Evolutionary conservation across 1,284 basidiomycete genomes (phyloP).

Genomic region (Tilletia indica): DNA sequence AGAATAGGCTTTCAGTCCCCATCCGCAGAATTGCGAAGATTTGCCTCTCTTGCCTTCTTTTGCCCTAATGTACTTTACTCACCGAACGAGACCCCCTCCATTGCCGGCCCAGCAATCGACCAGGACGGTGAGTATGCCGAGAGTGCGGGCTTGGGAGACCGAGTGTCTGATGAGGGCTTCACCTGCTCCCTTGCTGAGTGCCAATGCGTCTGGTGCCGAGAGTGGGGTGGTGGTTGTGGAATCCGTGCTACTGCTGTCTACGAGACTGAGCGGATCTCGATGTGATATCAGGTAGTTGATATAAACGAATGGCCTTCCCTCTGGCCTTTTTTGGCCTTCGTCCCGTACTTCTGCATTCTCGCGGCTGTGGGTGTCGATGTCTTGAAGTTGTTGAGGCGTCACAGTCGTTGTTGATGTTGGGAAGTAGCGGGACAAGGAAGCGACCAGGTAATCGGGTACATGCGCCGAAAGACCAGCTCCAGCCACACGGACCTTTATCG

Average conservation of each 20-base stretch:
- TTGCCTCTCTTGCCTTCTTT: too few relatives aligned
- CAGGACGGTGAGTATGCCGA: conserved; percentile 22
- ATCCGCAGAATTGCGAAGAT: too few relatives aligned
- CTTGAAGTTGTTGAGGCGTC: neutral
- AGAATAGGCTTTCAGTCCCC: too few relatives aligned
- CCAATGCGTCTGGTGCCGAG: conserved; percentile 1
- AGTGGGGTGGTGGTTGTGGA: too few relatives aligned
- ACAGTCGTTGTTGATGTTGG: neutral
- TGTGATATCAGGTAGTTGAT: conserved; percentile 32
- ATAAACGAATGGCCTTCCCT: conserved; percentile 26
- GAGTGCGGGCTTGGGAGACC: neutral
- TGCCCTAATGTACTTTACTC: neutral
- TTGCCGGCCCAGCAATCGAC: conserved; percentile 38
- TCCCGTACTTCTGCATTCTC: neutral
- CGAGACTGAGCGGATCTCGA: conserved; percentile 13
- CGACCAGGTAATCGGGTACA: neutral
- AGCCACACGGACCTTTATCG: neutral
- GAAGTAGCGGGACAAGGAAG: neutral
- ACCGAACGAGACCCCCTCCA: conserved; percentile 28
- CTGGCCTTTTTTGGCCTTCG: neutral
- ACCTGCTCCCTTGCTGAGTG: conserved; percentile 27
- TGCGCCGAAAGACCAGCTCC: neutral
- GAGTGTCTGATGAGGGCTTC: conserved; percentile 22
- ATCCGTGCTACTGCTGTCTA: neutral
- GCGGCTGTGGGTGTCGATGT: too few relatives aligned